phyloP scores from a whole-genome alignment of 805 yeast species.

The Candida orba region DNA sequence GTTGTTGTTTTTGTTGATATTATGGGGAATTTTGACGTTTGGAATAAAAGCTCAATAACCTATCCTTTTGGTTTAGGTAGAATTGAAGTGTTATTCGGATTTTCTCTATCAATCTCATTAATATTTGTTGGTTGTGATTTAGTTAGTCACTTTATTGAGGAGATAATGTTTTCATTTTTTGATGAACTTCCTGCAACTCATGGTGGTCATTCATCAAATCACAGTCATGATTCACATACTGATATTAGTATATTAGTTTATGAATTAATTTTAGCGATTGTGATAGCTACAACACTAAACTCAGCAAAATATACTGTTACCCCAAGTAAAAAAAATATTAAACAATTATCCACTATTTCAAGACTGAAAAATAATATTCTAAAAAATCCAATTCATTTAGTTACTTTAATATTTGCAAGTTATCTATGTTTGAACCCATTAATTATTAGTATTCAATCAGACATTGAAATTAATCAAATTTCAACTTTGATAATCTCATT shows the following conservation, averaged over 20 bases:
- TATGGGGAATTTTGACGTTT: constrained; percentile 86
- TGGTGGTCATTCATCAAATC: constrained; percentile 14
- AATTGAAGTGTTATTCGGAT: constrained; percentile 79
- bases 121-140: constrained; percentile 89
- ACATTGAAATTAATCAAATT: constrained; percentile 31
- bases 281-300: constrained; percentile 26
- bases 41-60: constrained; percentile 75
- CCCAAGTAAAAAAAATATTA: constrained; percentile 1
- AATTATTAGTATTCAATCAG: constrained; percentile 19
- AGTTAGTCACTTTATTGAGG: constrained; percentile 81
- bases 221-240: constrained; percentile 21
- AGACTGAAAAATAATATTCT: constrained; percentile 15
- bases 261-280: constrained; percentile 22
- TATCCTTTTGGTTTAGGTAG: constrained; percentile 95
- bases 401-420: constrained; percentile 36
- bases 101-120: constrained; percentile 77
- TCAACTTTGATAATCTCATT: constrained; percentile 40
- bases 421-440: constrained; percentile 36
- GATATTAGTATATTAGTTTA: constrained; percentile 23
- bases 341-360: neutral
- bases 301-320: constrained; percentile 22
- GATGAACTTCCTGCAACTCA: constrained; percentile 10
- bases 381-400: constrained; percentile 29
- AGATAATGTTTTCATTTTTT: constrained; percentile 39
- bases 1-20: constrained; percentile 66